A percentile compares a stretch with the other conserved stretches of the same genome.
phyloP scores from a whole-genome alignment of 306 rosid species.

The Trifolium dubium region DNA sequence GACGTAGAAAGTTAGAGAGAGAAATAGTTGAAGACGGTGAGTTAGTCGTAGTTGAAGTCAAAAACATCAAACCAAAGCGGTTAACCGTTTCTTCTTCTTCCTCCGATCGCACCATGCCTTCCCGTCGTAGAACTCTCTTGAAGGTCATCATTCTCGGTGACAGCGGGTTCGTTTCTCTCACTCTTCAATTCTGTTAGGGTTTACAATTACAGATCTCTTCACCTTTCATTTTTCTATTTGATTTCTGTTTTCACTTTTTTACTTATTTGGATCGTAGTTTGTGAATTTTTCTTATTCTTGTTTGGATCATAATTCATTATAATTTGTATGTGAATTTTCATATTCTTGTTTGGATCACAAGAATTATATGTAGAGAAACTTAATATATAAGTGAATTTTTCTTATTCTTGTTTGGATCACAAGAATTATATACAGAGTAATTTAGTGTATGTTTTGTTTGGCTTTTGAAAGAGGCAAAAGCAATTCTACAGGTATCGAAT shows the following conservation, averaged over 20 bases:
- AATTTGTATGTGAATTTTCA: neutral
- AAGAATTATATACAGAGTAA: neutral
- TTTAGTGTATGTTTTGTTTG: no score
- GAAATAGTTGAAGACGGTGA: neutral
- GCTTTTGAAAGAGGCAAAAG: no score
- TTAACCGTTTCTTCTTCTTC: neutral
- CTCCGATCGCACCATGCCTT: slow-evolving; percentile 68
- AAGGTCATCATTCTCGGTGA: slow-evolving; percentile 99
- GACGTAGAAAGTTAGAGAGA: slow-evolving; percentile 6
- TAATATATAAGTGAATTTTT: neutral
- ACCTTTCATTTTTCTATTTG: neutral
- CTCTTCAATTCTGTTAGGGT: slow-evolving; percentile 38
- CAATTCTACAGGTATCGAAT: no score
- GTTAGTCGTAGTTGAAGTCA: slow-evolving; percentile 20
- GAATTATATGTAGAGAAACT: neutral
- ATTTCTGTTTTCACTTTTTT: neutral
- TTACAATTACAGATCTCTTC: slow-evolving; percentile 10
- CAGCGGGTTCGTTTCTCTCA: slow-evolving; percentile 70
- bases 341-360: neutral
- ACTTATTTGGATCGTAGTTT: neutral
- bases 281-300: neutral
- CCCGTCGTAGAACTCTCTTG: slow-evolving; percentile 94
- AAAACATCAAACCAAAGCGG: neutral
- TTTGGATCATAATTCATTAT: no score
- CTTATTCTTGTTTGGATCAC: neutral